These are phyloP conservation scores for Didymella exigua DNA, from an alignment of 2,329 filamentous ascomycete species.

Conservation along the genomic window DNA sequence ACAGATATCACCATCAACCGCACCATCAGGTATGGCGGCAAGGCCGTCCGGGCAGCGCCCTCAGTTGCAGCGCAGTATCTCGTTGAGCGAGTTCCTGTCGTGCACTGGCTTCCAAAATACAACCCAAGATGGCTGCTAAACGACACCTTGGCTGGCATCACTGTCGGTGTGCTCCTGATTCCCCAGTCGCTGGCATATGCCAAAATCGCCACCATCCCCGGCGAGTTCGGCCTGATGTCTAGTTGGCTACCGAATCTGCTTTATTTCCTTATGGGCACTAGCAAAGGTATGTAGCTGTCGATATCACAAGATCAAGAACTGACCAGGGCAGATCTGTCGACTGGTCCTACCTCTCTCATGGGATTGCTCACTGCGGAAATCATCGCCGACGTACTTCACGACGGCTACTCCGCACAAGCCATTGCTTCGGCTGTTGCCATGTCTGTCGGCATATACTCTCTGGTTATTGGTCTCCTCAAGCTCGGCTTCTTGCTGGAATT, in stretches of 20 bases:
- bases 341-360: slow-evolving; percentile 68
- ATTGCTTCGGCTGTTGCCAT: slow-evolving; percentile 67
- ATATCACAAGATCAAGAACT: slow-evolving; percentile 39
- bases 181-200: slow-evolving; percentile 97
- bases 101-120: slow-evolving; percentile 68
- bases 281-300: slow-evolving; percentile 26
- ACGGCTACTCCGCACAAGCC: slow-evolving; percentile 58
- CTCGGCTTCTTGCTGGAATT: slow-evolving; percentile 70
- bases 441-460: slow-evolving; percentile 66
- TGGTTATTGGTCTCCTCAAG: slow-evolving; percentile 65
- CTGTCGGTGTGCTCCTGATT: slow-evolving; percentile 78
- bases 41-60: slow-evolving; percentile 53
- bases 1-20: slow-evolving; percentile 39
- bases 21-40: slow-evolving; percentile 36
- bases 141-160: slow-evolving; percentile 68
- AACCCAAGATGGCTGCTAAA: slow-evolving; percentile 65
- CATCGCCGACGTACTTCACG: slow-evolving; percentile 58
- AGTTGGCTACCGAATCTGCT: slow-evolving; percentile 96
- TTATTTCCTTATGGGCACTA: slow-evolving; percentile 93
- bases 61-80: slow-evolving; percentile 62
- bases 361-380: slow-evolving; percentile 68
- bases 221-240: slow-evolving; percentile 82
- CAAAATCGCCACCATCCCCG: slow-evolving; percentile 87
- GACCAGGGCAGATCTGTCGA: slow-evolving; percentile 64
- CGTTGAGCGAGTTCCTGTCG: slow-evolving; percentile 65